These are phyloP conservation scores for Ustilago vetiveriae DNA, from an alignment of 1,284 basidiomycete species.

Conservation along the genomic window DNA sequence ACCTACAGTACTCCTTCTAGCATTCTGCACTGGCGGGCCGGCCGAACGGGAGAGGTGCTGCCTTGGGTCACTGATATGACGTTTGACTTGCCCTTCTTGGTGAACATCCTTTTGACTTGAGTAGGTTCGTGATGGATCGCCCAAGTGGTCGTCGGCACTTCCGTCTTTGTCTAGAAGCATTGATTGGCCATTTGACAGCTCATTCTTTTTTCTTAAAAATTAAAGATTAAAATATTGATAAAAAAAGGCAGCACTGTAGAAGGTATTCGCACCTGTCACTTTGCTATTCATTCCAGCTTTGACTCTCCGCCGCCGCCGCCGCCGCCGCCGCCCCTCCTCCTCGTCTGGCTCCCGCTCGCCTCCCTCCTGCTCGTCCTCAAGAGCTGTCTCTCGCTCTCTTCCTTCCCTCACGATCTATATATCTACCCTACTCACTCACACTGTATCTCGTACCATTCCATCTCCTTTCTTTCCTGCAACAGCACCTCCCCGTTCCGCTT, in stretches of 20 bases:
- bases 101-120: too few relatives aligned
- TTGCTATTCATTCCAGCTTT: constrained; percentile 4
- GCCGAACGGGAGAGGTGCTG: too few relatives aligned
- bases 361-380: neutral
- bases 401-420: constrained; percentile 9
- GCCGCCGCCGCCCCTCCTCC: too few relatives aligned
- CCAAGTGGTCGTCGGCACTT: too few relatives aligned
- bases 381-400: neutral
- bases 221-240: neutral
- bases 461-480: too few relatives aligned
- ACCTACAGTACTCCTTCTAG: too few relatives aligned
- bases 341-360: neutral
- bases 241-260: constrained; percentile 2
- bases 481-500: constrained; percentile 1
- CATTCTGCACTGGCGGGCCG: too few relatives aligned
- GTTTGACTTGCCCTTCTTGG: constrained; percentile 7
- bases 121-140: too few relatives aligned
- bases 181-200: constrained; percentile 1
- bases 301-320: neutral
- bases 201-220: too few relatives aligned
- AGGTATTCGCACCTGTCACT: constrained; percentile 19
- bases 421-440: constrained; percentile 9
- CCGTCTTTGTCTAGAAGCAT: too few relatives aligned
- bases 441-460: constrained; percentile 2
- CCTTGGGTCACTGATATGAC: too few relatives aligned